Base-by-base conservation (phyloP, 768 basidiomycete species). In the Tylopilus vinaceipallidus region DNA sequence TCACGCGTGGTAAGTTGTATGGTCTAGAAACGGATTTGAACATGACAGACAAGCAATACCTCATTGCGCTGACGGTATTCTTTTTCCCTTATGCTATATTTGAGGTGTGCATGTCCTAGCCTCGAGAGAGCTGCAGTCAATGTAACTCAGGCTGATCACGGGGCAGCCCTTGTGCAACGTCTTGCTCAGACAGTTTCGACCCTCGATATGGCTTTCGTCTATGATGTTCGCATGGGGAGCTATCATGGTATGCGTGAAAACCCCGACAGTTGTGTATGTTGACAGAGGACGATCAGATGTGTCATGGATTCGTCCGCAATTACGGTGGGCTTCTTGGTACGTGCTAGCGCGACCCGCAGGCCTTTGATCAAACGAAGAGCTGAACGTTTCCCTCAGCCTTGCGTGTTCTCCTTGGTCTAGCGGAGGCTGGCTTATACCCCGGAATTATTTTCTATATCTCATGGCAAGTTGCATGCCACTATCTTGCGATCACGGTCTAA, bases 1-100 rank as follows among this genome's bases (percentile, higher is more conserved):
- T 47, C 30, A 34, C n/a, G 30, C 19, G 20, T 22, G 6, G 14
- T 41, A 54, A 86, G 84, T 59, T 88, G 37, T 87, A 86, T 52
- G 64, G 75, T 48, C 69, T 88, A 51, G 78, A 78, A 54, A 55
- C 53, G 14, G 81, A 85, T 57, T 67, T 86, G 36, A 69, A 79
- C 27, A 79, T 87, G 23, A 76, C 74, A 6, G 80, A 86, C 58
- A 76, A 70, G 40, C 84, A 86, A 58, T 87, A 87, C 61, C 72
- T 86, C 26, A 73, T 84, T 45, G 82, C 83, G 4, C 70, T 87
- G 42, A 85, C 84, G 4, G 75, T 87, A 4, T 90, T 91, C 73
- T 91, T 88, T 70, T 83, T 88, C 49, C 82, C 83, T 9, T 90
- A 84, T 62, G 73, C 86, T 20, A 52, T 83, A 35, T 82, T 88